Evolutionary conservation across 306 rosid genomes (phyloP).

Genomic region (Cucumis cinereus): DNA sequence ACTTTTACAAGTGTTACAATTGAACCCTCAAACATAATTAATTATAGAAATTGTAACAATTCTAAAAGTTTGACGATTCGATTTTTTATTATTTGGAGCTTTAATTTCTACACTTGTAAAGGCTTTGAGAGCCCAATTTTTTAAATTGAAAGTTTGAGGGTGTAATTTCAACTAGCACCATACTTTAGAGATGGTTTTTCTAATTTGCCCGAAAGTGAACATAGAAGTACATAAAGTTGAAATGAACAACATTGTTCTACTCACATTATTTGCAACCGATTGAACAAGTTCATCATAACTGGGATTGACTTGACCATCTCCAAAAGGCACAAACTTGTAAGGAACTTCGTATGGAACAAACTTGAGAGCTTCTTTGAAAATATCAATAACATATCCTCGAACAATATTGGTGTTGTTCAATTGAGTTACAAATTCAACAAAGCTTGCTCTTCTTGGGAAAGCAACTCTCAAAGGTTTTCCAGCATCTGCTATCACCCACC

Average conservation of each 20-base stretch:
- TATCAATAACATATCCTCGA: slow-evolving; percentile 62
- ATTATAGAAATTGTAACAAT: no score
- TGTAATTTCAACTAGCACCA: no score
- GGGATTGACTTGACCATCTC: slow-evolving; percentile 69
- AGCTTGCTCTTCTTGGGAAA: slow-evolving; percentile 77
- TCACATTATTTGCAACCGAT: slow-evolving; percentile 47
- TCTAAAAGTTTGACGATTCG: no score
- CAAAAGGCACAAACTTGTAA: slow-evolving; percentile 48
- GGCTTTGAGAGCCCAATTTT: no score
- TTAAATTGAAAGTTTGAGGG: no score
- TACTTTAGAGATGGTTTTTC: no score
- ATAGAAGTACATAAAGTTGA: background rate
- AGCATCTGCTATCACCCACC: slow-evolving; percentile 72
- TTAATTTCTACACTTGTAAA: no score
- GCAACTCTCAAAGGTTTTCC: slow-evolving; percentile 70
- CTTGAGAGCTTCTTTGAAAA: slow-evolving; percentile 53
- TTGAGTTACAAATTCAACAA: slow-evolving; percentile 74
- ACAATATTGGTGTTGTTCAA: slow-evolving; percentile 25
- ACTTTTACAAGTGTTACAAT: no score
- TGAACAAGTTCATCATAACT: slow-evolving; percentile 49
- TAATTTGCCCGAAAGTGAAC: no score
- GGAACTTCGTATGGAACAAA: slow-evolving; percentile 71
- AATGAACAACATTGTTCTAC: slow-evolving; percentile 12
- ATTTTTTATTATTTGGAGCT: no score
- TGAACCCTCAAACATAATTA: no score